A percentile compares a stretch with the other conserved stretches of the same genome.
Conservation (phyloP, 2,329 filamentous ascomycete species). For the Pyrenochaeta sp. region DNA sequence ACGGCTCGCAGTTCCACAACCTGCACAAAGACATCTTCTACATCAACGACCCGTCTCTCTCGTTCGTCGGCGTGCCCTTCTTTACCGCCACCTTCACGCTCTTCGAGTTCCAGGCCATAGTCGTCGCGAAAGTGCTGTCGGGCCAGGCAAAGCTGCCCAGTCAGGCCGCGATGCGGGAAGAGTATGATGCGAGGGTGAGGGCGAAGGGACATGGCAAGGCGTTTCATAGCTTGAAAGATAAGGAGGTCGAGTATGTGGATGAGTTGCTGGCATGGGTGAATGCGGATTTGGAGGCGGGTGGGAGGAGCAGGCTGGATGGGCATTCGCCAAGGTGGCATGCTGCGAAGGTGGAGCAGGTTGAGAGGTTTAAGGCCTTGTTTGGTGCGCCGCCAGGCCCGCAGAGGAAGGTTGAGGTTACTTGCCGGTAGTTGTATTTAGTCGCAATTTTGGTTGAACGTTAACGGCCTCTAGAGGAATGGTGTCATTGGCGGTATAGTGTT, state of each 20-base stretch:
- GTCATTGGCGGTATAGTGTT: too few relatives aligned
- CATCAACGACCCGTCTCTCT: constrained; percentile 69
- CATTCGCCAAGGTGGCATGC: constrained; percentile 48
- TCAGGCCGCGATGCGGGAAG: constrained; percentile 50
- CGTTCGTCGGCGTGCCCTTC: constrained; percentile 71
- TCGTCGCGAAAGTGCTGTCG: constrained; percentile 64
- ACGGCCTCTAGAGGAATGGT: too few relatives aligned
- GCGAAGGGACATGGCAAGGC: constrained; percentile 52
- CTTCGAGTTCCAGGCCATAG: constrained; percentile 74
- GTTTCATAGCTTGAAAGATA: constrained; percentile 55
- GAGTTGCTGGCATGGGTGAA: constrained; percentile 52
- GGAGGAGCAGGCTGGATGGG: constrained; percentile 31
- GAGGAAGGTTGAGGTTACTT: constrained; percentile 14
- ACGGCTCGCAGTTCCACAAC: constrained; percentile 70
- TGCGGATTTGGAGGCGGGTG: constrained; percentile 26
- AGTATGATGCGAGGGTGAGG: constrained; percentile 48
- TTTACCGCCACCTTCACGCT: constrained; percentile 72
- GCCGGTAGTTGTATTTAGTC: constrained; percentile 11
- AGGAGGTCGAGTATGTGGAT: constrained; percentile 50
- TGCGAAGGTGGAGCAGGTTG: constrained; percentile 42
- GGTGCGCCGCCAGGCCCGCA: neutral
- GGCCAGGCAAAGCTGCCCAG: constrained; percentile 60
- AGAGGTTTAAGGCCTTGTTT: constrained; percentile 43
- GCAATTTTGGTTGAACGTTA: too few relatives aligned
- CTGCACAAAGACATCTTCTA: constrained; percentile 76